These are phyloP conservation scores for Tulasnella sp. DNA, from an alignment of 768 basidiomycete genomes.

Conservation along the genomic window DNA sequence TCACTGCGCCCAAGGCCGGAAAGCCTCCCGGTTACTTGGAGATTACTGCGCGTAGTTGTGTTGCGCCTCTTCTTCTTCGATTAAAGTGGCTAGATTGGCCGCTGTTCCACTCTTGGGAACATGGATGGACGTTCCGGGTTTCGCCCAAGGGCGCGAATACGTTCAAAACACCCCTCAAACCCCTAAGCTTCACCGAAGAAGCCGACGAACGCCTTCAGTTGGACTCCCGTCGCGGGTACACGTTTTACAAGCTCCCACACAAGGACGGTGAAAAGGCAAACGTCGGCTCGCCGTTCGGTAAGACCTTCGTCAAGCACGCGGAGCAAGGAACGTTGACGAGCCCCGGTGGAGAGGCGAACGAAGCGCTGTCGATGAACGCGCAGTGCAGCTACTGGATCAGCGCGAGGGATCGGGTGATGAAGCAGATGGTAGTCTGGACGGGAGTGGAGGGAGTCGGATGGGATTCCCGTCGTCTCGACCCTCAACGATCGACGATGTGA, in stretches of 20 bases:
- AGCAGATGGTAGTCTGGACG: constrained; percentile 88
- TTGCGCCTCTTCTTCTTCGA: constrained; percentile 74
- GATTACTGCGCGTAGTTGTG: constrained; percentile 69
- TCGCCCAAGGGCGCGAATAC: constrained; percentile 23
- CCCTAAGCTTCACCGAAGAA: constrained; percentile 49
- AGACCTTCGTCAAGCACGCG: constrained; percentile 79
- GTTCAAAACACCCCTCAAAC: constrained; percentile 35
- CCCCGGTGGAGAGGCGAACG: constrained; percentile 65
- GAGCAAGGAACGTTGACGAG: constrained; percentile 80
- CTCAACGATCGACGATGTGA: constrained; percentile 12
- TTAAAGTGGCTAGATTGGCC: constrained; percentile 84
- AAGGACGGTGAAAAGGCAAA: constrained; percentile 91
- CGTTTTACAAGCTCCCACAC: constrained; percentile 90
- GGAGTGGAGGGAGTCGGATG: constrained; percentile 33
- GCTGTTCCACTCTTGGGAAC: constrained; percentile 69
- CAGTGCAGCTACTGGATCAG: constrained; percentile 98
- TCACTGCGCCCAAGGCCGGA: constrained; percentile 50
- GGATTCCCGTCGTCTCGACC: constrained; percentile 31
- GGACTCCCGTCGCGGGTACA: constrained; percentile 38
- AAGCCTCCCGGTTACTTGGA: constrained; percentile 63
- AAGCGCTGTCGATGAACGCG: constrained; percentile 83
- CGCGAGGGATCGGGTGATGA: constrained; percentile 78
- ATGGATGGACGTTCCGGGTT: constrained; percentile 89
- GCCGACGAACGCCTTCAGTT: constrained; percentile 45
- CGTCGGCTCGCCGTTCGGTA: constrained; percentile 85